These are phyloP conservation scores for Daldinia vernicosa DNA, from an alignment of 495 filamentous ascomycete genomes.

Conservation along the genomic window DNA sequence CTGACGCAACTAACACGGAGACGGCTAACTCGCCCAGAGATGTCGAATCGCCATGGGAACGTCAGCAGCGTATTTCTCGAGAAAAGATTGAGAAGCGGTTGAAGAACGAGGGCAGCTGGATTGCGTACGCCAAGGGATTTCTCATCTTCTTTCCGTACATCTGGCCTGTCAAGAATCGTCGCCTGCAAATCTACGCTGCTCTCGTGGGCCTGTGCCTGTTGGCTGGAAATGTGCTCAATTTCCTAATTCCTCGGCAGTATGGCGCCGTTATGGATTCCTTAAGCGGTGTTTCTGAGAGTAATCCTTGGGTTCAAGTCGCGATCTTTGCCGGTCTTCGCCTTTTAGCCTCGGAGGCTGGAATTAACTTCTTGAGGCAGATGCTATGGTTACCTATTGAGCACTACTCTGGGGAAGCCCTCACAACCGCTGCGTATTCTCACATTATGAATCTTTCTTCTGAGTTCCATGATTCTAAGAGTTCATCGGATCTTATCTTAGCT, in stretches of 20 bases:
- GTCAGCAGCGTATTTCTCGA: conserved; percentile 58
- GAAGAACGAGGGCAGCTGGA: conserved; percentile 70
- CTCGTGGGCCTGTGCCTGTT: conserved; percentile 70
- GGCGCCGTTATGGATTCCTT: conserved; percentile 69
- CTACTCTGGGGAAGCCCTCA: conserved; percentile 68
- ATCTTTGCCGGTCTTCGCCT: conserved; percentile 65
- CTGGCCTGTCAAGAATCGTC: conserved; percentile 66
- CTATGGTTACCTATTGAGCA: conserved; percentile 74
- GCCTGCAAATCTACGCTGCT: conserved; percentile 64
- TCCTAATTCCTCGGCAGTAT: conserved; percentile 72
- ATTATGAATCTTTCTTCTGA: conserved; percentile 81
- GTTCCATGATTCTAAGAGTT: conserved; percentile 79
- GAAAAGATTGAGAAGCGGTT: conserved; percentile 66
- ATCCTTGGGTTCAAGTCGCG: conserved; percentile 64
- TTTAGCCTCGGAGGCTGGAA: conserved; percentile 64
- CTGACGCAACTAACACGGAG: conserved; percentile 44
- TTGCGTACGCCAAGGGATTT: conserved; percentile 70
- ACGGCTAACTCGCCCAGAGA: conserved; percentile 50
- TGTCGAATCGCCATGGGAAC: conserved; percentile 59
- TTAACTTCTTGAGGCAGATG: conserved; percentile 63
- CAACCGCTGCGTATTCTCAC: conserved; percentile 74
- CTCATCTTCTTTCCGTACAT: conserved; percentile 70
- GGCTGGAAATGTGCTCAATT: conserved; percentile 66
- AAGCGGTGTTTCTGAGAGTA: conserved; percentile 47
- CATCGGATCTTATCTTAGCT: conserved; percentile 73